Evolutionary conservation across 352 stramenopile species (phyloP).

Genomic region (Pythium volutum): DNA sequence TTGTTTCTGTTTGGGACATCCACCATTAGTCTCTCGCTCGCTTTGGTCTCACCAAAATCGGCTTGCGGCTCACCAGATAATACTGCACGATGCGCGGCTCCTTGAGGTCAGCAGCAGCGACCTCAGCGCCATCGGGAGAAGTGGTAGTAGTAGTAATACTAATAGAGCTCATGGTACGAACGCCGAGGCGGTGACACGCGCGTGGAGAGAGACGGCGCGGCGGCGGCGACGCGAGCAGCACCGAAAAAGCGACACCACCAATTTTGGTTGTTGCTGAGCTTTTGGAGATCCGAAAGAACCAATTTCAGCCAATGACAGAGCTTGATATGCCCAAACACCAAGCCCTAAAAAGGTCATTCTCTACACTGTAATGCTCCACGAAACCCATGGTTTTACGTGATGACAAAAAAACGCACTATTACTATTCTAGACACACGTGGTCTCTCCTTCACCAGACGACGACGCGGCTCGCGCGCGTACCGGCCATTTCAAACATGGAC

Average conservation of each 20-base stretch:
- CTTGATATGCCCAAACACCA: too few relatives aligned
- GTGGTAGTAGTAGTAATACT: neutral
- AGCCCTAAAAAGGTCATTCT: too few relatives aligned
- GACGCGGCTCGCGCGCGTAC: neutral
- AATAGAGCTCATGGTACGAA: neutral
- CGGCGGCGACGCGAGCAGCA: neutral
- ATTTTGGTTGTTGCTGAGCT: neutral
- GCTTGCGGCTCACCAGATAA: constrained; percentile 39
- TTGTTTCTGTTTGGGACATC: constrained; percentile 36
- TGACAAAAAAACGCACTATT: too few relatives aligned
- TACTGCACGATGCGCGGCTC: constrained; percentile 54
- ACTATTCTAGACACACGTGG: too few relatives aligned
- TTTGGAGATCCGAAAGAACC: neutral
- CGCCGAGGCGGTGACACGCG: neutral
- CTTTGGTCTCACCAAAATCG: neutral
- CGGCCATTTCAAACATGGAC: neutral
- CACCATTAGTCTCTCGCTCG: neutral
- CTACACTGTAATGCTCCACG: too few relatives aligned
- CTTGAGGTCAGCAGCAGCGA: constrained; percentile 1
- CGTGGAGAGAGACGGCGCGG: constrained; percentile 1
- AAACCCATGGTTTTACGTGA: too few relatives aligned
- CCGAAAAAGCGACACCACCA: neutral
- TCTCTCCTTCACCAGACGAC: neutral
- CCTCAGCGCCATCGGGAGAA: neutral
- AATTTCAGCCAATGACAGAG: neutral